Base-by-base conservation (phyloP, 176 grass and related monocot species). In the Phragmites australis region DNA sequence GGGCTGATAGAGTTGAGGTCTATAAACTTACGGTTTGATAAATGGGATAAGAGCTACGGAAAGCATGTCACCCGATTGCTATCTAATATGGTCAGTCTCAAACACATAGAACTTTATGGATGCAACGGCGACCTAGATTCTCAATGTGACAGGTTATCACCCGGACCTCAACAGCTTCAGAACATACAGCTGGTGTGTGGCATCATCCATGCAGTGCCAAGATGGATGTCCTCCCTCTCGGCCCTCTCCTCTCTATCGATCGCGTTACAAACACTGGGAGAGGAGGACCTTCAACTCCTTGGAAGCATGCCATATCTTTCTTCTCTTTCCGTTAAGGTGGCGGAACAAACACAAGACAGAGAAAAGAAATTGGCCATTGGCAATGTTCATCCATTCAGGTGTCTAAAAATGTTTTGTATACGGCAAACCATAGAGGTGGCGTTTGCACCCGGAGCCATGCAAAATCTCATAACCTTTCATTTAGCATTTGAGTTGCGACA, bases 191-290 rank as follows among this genome's bases (percentile, higher is more conserved):
- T 42, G 3, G 6, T 5, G n/a, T 66, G 3, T 37, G 22, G 37
- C 42, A 23, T 0, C 22, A 26, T 25, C 5, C 7, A 8, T 0
- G 2, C 68, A 5, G 30, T 75, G 8, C 81, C 81, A 45, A 66
- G 47, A n/a, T 83, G 81, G 70, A 75, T 83, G 58, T 55, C 47
- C 23, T 75, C 70, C 1, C 59, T 83, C 12, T 43, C 8, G 6
- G 9, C 10, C 25, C 65, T 81, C 3, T 70, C 78, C 1, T 8
- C 27, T 17, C 11, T 81, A 18, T 0, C 0, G 3, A 58, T 81
- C 9, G 2, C 0, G 7, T 22, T 81, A 32, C 2, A 16, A 46
- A 34, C 26, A 34, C 39, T 55, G 41, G 7, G 40, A 32, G 6
- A 45, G 37, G 32, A n/a, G 23, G 37, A 54, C 37, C 16, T 80